Percentiles rank a stretch among this genome's conserved stretches.
Conservation (phyloP, 495 filamentous ascomycete genomes). For the Rostrohypoxylon terebratum region DNA sequence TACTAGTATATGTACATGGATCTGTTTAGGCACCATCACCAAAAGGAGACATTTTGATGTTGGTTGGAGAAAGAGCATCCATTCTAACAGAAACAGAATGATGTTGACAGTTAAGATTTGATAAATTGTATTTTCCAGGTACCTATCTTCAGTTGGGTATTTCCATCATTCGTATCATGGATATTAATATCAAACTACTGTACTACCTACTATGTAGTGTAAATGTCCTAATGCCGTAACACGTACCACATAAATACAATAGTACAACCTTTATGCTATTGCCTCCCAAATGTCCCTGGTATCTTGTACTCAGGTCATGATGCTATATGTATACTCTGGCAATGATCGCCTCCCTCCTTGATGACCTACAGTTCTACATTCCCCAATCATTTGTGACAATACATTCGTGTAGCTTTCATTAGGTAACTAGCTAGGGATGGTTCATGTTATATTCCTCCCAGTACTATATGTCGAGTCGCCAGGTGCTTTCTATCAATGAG, state of each 20-base stretch:
- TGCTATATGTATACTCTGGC: slow-evolving; percentile 13
- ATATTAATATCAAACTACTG: neutral
- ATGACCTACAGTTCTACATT: slow-evolving; percentile 5
- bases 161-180: slow-evolving; percentile 6
- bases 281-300: neutral
- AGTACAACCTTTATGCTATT: slow-evolving; percentile 12
- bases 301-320: neutral
- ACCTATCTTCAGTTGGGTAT: slow-evolving; percentile 17
- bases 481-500: slow-evolving; percentile 26
- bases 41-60: neutral
- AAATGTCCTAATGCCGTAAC: neutral
- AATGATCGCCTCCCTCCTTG: neutral
- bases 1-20: too few relatives aligned
- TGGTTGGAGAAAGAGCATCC: neutral
- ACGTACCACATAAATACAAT: slow-evolving; percentile 12
- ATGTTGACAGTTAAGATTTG: neutral
- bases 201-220: too few relatives aligned
- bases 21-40: slow-evolving; percentile 6
- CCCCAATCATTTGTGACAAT: slow-evolving; percentile 16
- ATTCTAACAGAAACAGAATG: neutral
- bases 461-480: slow-evolving; percentile 8
- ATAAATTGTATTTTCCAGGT: neutral
- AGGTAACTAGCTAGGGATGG: slow-evolving; percentile 27
- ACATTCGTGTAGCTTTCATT: slow-evolving; percentile 35
- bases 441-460: slow-evolving; percentile 36